A percentile compares a stretch with the other conserved stretches of the same genome.
phyloP scores from a whole-genome alignment of 345 rosid genomes.

The Eucalyptus cloeziana region DNA sequence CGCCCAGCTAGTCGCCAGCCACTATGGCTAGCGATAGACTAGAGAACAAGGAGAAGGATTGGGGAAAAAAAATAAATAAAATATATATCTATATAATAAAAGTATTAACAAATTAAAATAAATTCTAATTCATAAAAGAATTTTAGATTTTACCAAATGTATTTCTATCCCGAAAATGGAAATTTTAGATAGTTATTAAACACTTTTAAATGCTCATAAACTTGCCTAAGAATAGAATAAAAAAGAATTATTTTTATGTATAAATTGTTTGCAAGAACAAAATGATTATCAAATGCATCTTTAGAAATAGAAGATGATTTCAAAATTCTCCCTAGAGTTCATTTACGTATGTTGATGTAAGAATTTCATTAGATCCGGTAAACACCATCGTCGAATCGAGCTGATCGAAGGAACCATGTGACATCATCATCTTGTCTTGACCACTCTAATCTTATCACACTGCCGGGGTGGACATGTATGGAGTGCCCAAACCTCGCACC shows the following conservation, averaged over 20 bases:
- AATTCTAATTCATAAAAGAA: no score
- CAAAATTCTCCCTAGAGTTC: background rate
- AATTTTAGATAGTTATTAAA: no score
- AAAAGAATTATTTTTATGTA: fast-evolving
- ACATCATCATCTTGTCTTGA: background rate
- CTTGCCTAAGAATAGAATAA: no score
- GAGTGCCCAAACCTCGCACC: background rate
- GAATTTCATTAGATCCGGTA: background rate
- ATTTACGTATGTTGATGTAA: background rate
- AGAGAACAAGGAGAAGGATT: no score
- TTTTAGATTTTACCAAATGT: no score
- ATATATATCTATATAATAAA: no score
- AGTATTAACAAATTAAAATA: no score
- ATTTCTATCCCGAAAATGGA: no score
- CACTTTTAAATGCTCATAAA: no score
- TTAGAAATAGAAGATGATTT: background rate
- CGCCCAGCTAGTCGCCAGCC: fast-evolving
- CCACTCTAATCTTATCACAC: background rate
- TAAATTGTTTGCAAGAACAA: no score
- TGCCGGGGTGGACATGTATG: background rate
- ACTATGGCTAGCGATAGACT: fast-evolving
- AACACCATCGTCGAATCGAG: background rate
- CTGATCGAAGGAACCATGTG: background rate
- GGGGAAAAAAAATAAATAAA: fast-evolving
- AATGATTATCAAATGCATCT: no score